Evolutionary conservation across 2,329 filamentous ascomycete species (phyloP).

Genomic region (Grosmannia huntii): DNA sequence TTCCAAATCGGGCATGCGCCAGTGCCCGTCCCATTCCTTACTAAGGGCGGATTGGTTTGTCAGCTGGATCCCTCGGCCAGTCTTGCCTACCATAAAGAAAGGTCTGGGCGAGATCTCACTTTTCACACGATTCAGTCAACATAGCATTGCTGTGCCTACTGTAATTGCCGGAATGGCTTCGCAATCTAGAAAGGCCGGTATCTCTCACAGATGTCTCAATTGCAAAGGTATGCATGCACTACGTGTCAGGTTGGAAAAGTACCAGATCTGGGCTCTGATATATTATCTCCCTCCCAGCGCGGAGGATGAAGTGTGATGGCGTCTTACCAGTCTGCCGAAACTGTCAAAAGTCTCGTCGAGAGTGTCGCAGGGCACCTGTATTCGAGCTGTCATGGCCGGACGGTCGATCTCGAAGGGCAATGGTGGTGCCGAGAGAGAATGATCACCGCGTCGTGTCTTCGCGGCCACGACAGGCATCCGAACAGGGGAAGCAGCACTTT

Average conservation of each 20-base stretch:
- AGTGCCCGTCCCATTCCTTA: not conserved
- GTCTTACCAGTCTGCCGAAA: slow-evolving; percentile 4
- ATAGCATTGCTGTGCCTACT: not conserved
- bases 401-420: slow-evolving; percentile 1
- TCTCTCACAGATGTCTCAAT: not conserved
- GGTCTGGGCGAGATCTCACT: too few species aligned
- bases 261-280: not conserved
- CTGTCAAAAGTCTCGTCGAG: slow-evolving; percentile 4
- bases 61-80: not conserved
- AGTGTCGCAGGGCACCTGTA: slow-evolving; percentile 1
- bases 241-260: not conserved
- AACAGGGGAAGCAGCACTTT: not conserved
- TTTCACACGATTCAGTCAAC: not conserved
- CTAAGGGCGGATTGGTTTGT: not conserved
- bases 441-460: not conserved
- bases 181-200: not conserved
- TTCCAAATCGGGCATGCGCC: not conserved
- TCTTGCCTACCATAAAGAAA: slow-evolving; percentile 1
- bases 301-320: slow-evolving; percentile 10
- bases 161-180: not conserved
- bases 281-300: not conserved
- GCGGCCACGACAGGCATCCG: not conserved
- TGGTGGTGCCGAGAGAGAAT: not conserved
- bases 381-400: slow-evolving; percentile 9
- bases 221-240: slow-evolving; percentile 4